phyloP scores from a whole-genome alignment of 2,329 filamentous ascomycete species.

The Clathrospora elynae region DNA sequence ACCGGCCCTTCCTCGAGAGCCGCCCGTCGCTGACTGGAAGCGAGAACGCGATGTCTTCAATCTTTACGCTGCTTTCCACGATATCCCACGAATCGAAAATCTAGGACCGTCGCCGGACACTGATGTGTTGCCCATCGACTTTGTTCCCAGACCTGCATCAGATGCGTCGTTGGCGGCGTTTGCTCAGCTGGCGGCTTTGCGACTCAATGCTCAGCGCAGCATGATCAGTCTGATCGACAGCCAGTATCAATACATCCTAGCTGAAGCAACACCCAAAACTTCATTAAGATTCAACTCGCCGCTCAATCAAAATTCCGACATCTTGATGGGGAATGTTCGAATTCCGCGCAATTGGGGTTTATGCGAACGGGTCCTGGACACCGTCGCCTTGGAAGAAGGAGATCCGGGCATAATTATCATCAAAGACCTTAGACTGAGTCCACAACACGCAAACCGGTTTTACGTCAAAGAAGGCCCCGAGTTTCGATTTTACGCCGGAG shows the following conservation, averaged over 20 bases:
- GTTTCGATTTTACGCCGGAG: constrained; percentile 35
- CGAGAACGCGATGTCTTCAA: constrained; percentile 21
- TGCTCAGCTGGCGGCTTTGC: constrained; percentile 35
- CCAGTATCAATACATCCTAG: constrained; percentile 39
- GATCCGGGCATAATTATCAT: constrained; percentile 19
- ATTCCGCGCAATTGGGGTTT: constrained; percentile 23
- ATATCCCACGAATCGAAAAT: constrained; percentile 14
- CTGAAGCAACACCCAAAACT: constrained; percentile 38
- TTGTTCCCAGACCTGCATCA: constrained; percentile 16
- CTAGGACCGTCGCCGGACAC: constrained; percentile 10
- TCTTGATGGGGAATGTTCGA: constrained; percentile 30
- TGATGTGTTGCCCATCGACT: constrained; percentile 6
- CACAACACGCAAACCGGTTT: constrained; percentile 8
- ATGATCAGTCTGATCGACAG: constrained; percentile 40
- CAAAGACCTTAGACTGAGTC: constrained; percentile 19
- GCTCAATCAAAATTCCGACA: constrained; percentile 8
- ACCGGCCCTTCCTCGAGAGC: neutral
- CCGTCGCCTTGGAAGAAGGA: constrained; percentile 4
- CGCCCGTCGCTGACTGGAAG: constrained; percentile 6
- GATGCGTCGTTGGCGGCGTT: constrained; percentile 34
- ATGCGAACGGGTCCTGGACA: constrained; percentile 19
- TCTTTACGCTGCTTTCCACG: constrained; percentile 19
- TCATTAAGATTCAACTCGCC: constrained; percentile 21
- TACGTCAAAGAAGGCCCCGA: constrained; percentile 19
- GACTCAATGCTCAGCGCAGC: constrained; percentile 32